Conservation (phyloP, 2,329 filamentous ascomycete genomes). For the Penicillium sp. region DNA sequence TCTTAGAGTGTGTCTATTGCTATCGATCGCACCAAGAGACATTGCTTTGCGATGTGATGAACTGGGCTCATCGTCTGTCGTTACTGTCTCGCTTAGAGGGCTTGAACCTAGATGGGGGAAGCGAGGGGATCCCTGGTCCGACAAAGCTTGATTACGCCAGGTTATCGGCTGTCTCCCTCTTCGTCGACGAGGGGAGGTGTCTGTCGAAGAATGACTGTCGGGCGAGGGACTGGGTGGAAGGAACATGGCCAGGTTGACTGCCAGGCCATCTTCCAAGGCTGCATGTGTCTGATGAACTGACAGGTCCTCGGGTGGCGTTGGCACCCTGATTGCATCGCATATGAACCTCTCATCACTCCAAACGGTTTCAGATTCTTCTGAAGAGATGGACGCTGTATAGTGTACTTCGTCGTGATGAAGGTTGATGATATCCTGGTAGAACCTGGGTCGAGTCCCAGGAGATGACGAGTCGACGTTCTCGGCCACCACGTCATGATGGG, state of each 20-base stretch:
- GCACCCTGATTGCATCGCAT: conserved; percentile 33
- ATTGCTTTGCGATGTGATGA: conserved; percentile 18
- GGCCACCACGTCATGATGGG: conserved; percentile 1
- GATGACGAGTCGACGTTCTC: neutral
- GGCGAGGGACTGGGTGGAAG: conserved; percentile 13
- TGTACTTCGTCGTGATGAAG: conserved; percentile 4
- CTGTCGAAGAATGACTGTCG: conserved; percentile 5
- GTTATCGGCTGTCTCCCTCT: conserved; percentile 5
- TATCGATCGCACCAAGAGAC: conserved; percentile 24
- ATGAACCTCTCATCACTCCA: conserved; percentile 36
- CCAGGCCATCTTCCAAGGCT: conserved; percentile 21
- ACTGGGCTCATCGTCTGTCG: neutral
- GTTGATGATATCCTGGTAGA: conserved; percentile 7
- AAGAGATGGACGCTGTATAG: conserved; percentile 8
- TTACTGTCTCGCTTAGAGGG: conserved; percentile 1
- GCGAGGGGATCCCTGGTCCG: conserved; percentile 8
- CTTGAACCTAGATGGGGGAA: neutral
- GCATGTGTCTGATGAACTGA: conserved; percentile 8
- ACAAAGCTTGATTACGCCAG: conserved; percentile 17
- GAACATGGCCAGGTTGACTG: conserved; percentile 29
- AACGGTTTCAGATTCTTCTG: conserved; percentile 22
- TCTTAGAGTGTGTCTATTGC: conserved; percentile 7
- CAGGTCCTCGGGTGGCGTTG: conserved; percentile 19
- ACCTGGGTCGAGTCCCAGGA: conserved; percentile 4
- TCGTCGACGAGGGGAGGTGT: neutral